Evolutionary conservation across 768 basidiomycete species (phyloP).

Genomic region (Flagelloscypha sp.): DNA sequence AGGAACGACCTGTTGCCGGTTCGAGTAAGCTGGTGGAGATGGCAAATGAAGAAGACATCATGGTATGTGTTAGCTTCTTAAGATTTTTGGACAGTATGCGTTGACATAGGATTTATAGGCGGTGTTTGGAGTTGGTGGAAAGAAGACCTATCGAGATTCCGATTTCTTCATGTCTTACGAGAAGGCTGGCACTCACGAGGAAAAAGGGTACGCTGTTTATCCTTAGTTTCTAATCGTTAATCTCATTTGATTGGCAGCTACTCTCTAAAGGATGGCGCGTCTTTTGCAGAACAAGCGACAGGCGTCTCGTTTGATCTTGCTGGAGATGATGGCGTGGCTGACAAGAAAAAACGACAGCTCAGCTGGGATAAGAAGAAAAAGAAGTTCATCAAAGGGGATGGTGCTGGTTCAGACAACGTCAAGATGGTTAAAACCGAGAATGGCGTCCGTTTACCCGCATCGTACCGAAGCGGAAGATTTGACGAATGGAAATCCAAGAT

Average conservation of each 20-base stretch:
- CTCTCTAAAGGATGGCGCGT: constrained; percentile 80
- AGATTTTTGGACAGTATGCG: constrained; percentile 5
- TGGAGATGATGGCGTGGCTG: constrained; percentile 62
- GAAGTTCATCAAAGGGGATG: constrained; percentile 82
- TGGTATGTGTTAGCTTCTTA: constrained; percentile 35
- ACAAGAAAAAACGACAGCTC: constrained; percentile 54
- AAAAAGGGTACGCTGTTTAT: constrained; percentile 63
- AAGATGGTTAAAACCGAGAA: constrained; percentile 92
- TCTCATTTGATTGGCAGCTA: constrained; percentile 43
- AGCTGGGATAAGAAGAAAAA: constrained; percentile 97
- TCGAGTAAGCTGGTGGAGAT: constrained; percentile 41
- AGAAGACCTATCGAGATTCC: constrained; percentile 59
- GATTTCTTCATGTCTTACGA: constrained; percentile 92
- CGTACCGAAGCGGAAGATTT: constrained; percentile 88
- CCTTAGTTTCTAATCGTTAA: constrained; percentile 1
- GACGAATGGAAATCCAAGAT: constrained; percentile 90
- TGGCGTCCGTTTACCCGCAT: constrained; percentile 83
- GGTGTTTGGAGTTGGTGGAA: constrained; percentile 54
- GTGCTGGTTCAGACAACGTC: constrained; percentile 83
- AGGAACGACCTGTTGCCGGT: constrained; percentile 22
- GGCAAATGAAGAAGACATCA: constrained; percentile 74
- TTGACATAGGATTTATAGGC: constrained; percentile 31
- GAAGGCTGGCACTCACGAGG: constrained; percentile 79
- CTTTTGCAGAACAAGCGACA: constrained; percentile 79
- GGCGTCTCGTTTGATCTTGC: constrained; percentile 75